phyloP scores from a whole-genome alignment of 2,329 filamentous ascomycete genomes.

The Westerdykella aurantiaca region DNA sequence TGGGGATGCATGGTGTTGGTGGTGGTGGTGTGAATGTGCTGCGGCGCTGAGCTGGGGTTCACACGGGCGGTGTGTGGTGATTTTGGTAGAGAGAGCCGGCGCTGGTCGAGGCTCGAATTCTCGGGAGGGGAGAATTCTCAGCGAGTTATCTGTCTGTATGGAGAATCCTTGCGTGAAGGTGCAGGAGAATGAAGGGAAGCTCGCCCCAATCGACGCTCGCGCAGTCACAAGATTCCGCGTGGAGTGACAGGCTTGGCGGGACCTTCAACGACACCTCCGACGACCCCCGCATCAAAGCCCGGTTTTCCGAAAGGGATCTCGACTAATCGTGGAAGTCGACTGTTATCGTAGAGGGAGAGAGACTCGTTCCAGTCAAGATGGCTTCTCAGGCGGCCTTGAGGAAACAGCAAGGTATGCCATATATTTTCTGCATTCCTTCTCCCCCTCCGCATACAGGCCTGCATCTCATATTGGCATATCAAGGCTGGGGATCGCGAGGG shows the following conservation, averaged over 20 bases:
- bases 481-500: neutral
- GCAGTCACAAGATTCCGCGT: slow-evolving; percentile 9
- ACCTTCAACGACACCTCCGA: neutral
- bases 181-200: neutral
- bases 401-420: slow-evolving; percentile 63
- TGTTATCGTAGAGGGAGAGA: neutral
- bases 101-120: no score
- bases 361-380: slow-evolving; percentile 35
- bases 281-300: slow-evolving; percentile 12
- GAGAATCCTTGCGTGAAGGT: slow-evolving; percentile 1
- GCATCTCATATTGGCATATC: neutral
- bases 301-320: no score
- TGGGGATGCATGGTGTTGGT: slow-evolving; percentile 81
- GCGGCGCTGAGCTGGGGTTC: slow-evolving; percentile 11
- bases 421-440: neutral
- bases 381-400: slow-evolving; percentile 52
- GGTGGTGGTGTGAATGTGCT: neutral
- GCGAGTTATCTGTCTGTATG: neutral
- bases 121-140: neutral
- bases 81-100: no score
- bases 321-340: no score
- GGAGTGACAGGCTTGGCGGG: slow-evolving; percentile 5
- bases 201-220: neutral
- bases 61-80: neutral
- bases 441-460: no score